Base-by-base conservation (phyloP, 2,329 filamentous ascomycete genomes). In the Aspergillus unguis region DNA sequence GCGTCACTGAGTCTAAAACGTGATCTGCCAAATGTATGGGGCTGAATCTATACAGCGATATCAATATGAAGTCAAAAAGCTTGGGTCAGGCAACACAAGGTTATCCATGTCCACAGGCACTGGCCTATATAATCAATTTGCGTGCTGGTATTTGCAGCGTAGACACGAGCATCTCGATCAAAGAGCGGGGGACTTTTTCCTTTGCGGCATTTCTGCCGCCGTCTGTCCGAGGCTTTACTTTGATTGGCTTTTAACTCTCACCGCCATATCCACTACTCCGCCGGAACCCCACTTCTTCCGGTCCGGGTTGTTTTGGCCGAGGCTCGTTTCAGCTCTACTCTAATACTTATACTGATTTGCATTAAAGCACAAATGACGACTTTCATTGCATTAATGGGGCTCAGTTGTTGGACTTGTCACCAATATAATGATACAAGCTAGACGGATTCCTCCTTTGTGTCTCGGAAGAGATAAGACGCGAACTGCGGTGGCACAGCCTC, bases 91-190 rank as follows among this genome's bases (percentile, higher is more conserved):
- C 9, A 25, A 5, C 29, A 38, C 10, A 25, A 47, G 31, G 11
- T 38, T 11, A 28, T 53, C 36, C 36, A 55, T 55, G 37, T 37
- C 40, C 41, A 40, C 26, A 40, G 32, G 11, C 31, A 42, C 10
- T n/a, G 48, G 26, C 31, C 56, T 52, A 53, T 61, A 58, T 55
- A 56, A 35, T 28, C 29, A 10, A 42, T 11, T 27, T 41, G 58
- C 58, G 71, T 74, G 66, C 69, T 75, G 70, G 67, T 68, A 63
- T 73, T 72, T 75, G 69, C 72, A 45, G 72, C 72, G 72, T 75
- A 75, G 68, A 59, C 61, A 52, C 58, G 64, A 74, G 69, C 68
- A 72, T 74, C 62, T 46, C 43, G 31, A 38, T 36, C 31, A 40
- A 51, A 46, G 43, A 32, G 49, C 44, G 33, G 42, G 42, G 35